Conservation (phyloP, 495 filamentous ascomycete species). For the Neurospora africana region DNA sequence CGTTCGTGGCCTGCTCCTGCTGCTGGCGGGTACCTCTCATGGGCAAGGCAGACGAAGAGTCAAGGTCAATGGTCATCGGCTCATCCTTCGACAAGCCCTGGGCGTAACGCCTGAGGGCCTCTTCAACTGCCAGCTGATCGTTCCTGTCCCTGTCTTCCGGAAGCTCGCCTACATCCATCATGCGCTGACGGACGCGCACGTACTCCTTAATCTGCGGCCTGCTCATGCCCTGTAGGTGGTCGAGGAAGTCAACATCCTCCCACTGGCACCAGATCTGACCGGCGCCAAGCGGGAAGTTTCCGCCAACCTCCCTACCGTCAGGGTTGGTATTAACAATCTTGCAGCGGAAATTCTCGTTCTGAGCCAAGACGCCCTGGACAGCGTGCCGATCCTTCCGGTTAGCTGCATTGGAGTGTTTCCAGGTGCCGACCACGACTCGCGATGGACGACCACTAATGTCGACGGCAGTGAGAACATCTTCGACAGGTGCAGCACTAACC, state of each 20-base stretch:
- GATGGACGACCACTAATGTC: slow-evolving; percentile 30
- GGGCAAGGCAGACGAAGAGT: slow-evolving; percentile 7
- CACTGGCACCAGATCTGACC: slow-evolving; percentile 45
- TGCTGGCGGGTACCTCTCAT: slow-evolving; percentile 8
- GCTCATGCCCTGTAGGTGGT: slow-evolving; percentile 31
- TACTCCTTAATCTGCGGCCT: slow-evolving; percentile 46
- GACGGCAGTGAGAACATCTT: slow-evolving; percentile 9
- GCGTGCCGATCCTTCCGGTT: slow-evolving; percentile 37
- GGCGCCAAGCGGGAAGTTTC: slow-evolving; percentile 41
- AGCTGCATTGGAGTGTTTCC: slow-evolving; percentile 31
- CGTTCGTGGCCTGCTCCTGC: not conserved
- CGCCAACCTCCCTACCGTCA: slow-evolving; percentile 35
- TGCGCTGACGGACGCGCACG: slow-evolving; percentile 37
- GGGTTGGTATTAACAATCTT: slow-evolving; percentile 41
- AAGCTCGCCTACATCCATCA: slow-evolving; percentile 36
- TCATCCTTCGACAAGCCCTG: slow-evolving; percentile 15
- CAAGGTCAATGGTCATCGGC: not conserved
- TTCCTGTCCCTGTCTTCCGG: slow-evolving; percentile 34
- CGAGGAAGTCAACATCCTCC: slow-evolving; percentile 41
- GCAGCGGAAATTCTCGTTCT: slow-evolving; percentile 44
- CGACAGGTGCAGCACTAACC: not conserved
- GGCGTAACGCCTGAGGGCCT: slow-evolving; percentile 33
- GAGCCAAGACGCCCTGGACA: slow-evolving; percentile 40
- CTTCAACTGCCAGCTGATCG: slow-evolving; percentile 35
- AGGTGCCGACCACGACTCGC: slow-evolving; percentile 39